Conservation (phyloP, 371 early-diverging fungal genomes). For the Syncephalastrum monosporum region DNA sequence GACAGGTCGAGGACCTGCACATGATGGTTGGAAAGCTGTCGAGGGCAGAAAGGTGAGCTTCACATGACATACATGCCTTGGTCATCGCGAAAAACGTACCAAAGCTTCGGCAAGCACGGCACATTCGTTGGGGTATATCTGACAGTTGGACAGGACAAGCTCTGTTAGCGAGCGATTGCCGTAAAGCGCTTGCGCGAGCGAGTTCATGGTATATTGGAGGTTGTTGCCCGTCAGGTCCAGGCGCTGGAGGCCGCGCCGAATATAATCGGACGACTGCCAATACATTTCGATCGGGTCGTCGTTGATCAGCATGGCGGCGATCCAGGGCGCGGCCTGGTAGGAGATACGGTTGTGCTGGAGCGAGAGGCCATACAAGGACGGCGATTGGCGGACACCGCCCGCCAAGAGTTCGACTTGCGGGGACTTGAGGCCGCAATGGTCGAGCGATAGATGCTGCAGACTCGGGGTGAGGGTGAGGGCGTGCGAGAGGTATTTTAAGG, state of each 20-base stretch:
- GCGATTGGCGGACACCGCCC: conserved; percentile 52
- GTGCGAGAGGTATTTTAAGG: conserved; percentile 57
- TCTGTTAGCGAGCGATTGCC: conserved; percentile 46
- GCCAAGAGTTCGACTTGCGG: conserved; percentile 54
- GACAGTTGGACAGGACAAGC: conserved; percentile 51
- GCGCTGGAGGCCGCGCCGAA: conserved; percentile 33
- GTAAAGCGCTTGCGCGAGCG: conserved; percentile 53
- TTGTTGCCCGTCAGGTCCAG: conserved; percentile 58
- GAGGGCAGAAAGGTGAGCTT: not conserved
- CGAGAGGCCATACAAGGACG: conserved; percentile 44
- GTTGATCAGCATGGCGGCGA: conserved; percentile 52
- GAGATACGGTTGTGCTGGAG: conserved; percentile 55
- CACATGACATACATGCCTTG: not conserved
- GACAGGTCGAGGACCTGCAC: conserved; percentile 47
- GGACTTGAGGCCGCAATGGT: conserved; percentile 56
- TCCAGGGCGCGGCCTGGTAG: conserved; percentile 41
- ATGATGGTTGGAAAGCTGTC: conserved; percentile 32
- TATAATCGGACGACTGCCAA: conserved; percentile 13
- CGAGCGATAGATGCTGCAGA: conserved; percentile 54
- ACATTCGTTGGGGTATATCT: conserved; percentile 52
- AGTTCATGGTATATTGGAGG: conserved; percentile 44
- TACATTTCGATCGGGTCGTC: conserved; percentile 33
- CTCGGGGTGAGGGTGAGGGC: conserved; percentile 49
- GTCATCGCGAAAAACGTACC: conserved; percentile 27
- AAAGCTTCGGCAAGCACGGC: conserved; percentile 54